Percentiles rank a stretch among this genome's conserved stretches.
These are phyloP conservation scores for Bacidia rubella DNA, from an alignment of 495 filamentous ascomycete species.

Conservation along the genomic window DNA sequence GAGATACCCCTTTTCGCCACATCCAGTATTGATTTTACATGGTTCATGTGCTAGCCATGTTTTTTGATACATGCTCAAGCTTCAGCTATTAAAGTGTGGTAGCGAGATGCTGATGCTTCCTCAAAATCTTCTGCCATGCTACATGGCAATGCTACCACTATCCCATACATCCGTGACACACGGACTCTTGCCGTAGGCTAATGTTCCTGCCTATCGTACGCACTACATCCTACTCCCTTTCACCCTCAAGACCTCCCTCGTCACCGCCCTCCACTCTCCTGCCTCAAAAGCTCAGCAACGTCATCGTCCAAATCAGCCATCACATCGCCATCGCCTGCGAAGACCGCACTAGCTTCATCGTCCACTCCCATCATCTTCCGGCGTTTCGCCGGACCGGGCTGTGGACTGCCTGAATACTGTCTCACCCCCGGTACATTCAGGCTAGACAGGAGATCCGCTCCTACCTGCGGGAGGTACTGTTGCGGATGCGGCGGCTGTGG, in stretches of 20 bases:
- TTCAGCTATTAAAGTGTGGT: too few relatives aligned
- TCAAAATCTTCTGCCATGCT: too few relatives aligned
- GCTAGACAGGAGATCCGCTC: slow-evolving; percentile 37
- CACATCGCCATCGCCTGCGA: slow-evolving; percentile 31
- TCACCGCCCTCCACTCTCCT: slow-evolving; percentile 28
- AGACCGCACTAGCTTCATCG: slow-evolving; percentile 38
- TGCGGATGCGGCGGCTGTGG: slow-evolving; percentile 12
- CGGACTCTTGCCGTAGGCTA: too few relatives aligned
- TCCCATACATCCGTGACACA: neutral
- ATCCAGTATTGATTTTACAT: too few relatives aligned
- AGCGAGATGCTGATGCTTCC: too few relatives aligned
- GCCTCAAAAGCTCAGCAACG: slow-evolving; percentile 64
- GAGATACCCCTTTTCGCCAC: neutral
- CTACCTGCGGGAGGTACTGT: slow-evolving; percentile 27
- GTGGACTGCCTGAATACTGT: slow-evolving; percentile 23
- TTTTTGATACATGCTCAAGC: too few relatives aligned
- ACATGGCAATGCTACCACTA: too few relatives aligned
- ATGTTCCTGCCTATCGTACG: neutral
- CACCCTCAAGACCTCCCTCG: neutral
- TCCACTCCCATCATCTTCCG: too few relatives aligned
- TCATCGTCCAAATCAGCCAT: slow-evolving; percentile 68
- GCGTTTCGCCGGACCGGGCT: slow-evolving; percentile 48
- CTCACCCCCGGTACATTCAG: slow-evolving; percentile 28
- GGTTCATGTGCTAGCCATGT: too few relatives aligned
- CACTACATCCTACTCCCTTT: neutral